Evolutionary conservation across 345 rosid species (phyloP).

Genomic region (Conringia planisiliqua): DNA sequence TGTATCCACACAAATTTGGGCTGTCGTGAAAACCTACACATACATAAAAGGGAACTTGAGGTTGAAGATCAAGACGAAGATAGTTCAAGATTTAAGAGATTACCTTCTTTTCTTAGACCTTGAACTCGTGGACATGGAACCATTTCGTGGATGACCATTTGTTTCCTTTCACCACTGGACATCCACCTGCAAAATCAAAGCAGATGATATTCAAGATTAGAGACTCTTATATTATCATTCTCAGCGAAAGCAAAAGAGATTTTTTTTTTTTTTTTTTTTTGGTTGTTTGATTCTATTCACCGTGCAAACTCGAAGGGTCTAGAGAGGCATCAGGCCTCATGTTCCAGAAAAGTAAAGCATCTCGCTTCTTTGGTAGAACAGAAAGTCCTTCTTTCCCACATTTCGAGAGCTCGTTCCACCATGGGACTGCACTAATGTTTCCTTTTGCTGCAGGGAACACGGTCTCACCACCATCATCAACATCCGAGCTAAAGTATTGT

Average conservation of each 20-base stretch:
- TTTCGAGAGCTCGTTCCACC: slow-evolving; percentile 89
- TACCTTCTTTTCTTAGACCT: slow-evolving; percentile 38
- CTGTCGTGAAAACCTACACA: slow-evolving; percentile 2
- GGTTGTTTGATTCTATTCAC: slow-evolving; percentile 38
- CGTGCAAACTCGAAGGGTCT: slow-evolving; percentile 89
- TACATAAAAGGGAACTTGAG: background rate
- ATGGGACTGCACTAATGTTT: slow-evolving; percentile 75
- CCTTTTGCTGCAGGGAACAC: slow-evolving; percentile 94
- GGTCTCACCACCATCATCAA: slow-evolving; percentile 98
- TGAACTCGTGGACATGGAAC: slow-evolving; percentile 81
- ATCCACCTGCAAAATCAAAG: slow-evolving; percentile 60
- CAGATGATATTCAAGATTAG: background rate
- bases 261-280: too few species aligned
- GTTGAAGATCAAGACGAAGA: background rate
- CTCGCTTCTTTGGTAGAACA: slow-evolving; percentile 86
- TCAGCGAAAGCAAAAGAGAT: background rate
- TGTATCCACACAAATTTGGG: slow-evolving; percentile 16
- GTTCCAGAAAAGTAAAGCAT: slow-evolving; percentile 98
- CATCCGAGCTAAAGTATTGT: slow-evolving; percentile 66
- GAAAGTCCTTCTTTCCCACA: slow-evolving; percentile 91
- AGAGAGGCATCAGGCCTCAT: slow-evolving; percentile 87
- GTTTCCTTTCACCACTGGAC: slow-evolving; percentile 91
- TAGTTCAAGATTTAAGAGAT: slow-evolving; percentile 3
- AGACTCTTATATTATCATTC: background rate
- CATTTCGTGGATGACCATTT: slow-evolving; percentile 99